Evolutionary conservation across 225 moss, liverwort and hornwort genomes (phyloP), one percentile per base, ranked within the genome.

Genomic region (Sphagnum tenellum): DNA sequence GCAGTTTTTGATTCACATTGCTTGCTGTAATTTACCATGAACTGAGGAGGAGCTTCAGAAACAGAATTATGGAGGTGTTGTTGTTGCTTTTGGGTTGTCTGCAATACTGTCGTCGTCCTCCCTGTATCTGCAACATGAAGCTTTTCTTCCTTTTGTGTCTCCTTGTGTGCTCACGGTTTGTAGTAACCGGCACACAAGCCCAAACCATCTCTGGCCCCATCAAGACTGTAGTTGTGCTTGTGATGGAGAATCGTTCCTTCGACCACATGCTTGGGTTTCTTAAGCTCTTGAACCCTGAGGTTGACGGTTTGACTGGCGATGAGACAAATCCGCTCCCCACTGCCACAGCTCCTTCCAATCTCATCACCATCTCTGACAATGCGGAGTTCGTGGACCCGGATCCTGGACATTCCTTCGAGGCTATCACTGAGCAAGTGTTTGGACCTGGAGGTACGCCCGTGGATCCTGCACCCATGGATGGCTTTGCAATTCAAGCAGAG

Each of bases 191-290:
- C 29, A 29, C 29, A 29, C 29, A 29, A 29, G 29, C 29, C 29
- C 29, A 29, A 4, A 52, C 73, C 0, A 83, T 93, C 5, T 72
- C 71, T 6, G 93, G 98, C 0, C 90, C 90, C 0, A 90, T 98
- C 61, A 90, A 98, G 74, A 98, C 90, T 4, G 68, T 98, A 4
- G 98, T 98, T 48, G 79, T 98, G 5, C 59, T 98, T 48, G 93
- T 98, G 59, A 93, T 93, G 98, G 98, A 98, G 77, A 98, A 98
- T 70, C 89, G 98, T 46, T 98, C 98, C 5, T 98, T 98, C 12
- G 98, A 98, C 48, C 90, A 98, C 72, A 89, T 98, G 83, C 74
- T 98, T 9, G 98, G 98, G 4, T 90, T 89, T 76, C 49, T 93
- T 74, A 98, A 93, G 70, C 67, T 81, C 56, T 76, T 74, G 7